Conservation (phyloP, 2,329 filamentous ascomycete genomes). For the Ceratocystis cubensis region DNA sequence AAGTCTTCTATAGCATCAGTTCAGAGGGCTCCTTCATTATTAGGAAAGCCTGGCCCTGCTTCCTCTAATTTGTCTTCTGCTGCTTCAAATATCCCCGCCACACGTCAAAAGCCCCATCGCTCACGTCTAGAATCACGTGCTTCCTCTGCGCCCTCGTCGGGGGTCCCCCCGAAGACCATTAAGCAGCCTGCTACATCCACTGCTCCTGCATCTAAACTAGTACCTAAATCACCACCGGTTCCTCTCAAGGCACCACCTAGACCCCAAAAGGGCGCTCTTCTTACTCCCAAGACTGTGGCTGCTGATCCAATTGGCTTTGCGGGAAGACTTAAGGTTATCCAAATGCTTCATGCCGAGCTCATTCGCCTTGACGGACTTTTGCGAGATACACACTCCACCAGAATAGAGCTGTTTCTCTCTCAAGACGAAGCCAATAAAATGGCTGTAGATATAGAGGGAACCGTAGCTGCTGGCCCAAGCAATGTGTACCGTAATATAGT, state of each 20-base stretch:
- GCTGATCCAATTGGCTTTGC: constrained; percentile 12
- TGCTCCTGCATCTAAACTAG: not conserved
- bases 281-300: constrained; percentile 11
- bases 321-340: constrained; percentile 18
- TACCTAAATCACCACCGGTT: not conserved
- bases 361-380: constrained; percentile 16
- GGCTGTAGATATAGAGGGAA: constrained; percentile 67
- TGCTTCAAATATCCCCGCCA: not conserved
- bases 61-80: not conserved
- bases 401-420: constrained; percentile 39
- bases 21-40: not conserved
- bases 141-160: not conserved
- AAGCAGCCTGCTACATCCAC: not conserved
- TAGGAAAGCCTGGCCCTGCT: not conserved
- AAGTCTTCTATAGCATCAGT: not conserved
- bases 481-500: constrained; percentile 72
- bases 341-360: constrained; percentile 17
- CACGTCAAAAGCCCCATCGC: not conserved
- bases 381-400: constrained; percentile 10
- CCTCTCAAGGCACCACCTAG: constrained; percentile 7
- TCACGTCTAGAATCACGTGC: not conserved
- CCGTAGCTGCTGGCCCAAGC: constrained; percentile 51
- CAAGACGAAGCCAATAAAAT: constrained; percentile 55
- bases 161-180: not conserved
- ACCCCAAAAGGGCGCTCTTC: constrained; percentile 11